These are phyloP conservation scores for Dioszegia crocea DNA, from an alignment of 768 basidiomycete genomes.

Conservation along the genomic window DNA sequence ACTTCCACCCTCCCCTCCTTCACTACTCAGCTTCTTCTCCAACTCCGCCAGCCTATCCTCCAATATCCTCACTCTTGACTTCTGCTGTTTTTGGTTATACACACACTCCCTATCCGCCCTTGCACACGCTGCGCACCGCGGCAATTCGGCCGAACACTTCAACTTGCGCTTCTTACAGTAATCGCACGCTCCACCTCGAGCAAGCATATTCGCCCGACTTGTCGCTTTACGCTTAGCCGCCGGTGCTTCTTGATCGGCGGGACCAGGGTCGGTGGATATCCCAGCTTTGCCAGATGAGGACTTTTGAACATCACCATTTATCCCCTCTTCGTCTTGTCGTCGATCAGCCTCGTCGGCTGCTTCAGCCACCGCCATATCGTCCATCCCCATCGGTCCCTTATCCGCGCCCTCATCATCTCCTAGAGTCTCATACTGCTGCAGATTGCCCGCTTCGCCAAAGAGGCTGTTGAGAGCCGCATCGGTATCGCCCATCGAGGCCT, in stretches of 20 bases:
- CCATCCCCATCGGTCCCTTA: not conserved
- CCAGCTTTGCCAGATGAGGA: not conserved
- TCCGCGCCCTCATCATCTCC: not conserved
- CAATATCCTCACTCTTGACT: constrained; percentile 28
- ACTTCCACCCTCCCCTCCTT: not conserved
- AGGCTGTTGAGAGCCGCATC: constrained; percentile 8
- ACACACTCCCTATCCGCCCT: constrained; percentile 28
- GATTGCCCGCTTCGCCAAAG: not conserved
- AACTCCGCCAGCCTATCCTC: constrained; percentile 41
- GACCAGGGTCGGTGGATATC: not conserved
- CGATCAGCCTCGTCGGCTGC: not conserved
- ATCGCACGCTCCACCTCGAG: constrained; percentile 43
- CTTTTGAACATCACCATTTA: not conserved
- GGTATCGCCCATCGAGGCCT: constrained; percentile 16
- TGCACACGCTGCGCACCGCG: constrained; percentile 24
- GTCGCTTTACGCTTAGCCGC: constrained; percentile 33
- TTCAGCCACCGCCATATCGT: not conserved
- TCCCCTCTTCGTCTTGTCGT: not conserved
- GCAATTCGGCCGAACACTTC: constrained; percentile 39
- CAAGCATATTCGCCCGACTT: constrained; percentile 37
- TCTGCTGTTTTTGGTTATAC: constrained; percentile 40
- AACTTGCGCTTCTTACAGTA: constrained; percentile 40
- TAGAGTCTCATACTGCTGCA: not conserved
- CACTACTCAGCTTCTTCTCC: constrained; percentile 26
- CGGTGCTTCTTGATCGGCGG: not conserved